Base-by-base conservation (phyloP, 768 basidiomycete genomes). In the Chalciporus piperatus region DNA sequence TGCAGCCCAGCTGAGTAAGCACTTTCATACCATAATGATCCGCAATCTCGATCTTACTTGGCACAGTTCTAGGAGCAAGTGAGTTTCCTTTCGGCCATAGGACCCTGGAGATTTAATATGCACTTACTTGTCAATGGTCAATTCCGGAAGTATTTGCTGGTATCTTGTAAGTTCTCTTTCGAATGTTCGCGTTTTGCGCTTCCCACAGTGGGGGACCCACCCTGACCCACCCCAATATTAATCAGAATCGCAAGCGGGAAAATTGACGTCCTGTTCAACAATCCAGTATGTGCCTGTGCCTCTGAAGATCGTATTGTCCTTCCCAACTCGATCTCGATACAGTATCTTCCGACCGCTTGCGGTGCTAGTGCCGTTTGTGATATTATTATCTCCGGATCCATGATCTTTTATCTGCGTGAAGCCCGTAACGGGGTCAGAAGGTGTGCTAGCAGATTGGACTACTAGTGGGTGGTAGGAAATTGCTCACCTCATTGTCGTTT, bases 371-470 rank as follows among this genome's bases (percentile, higher is more conserved):
- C 45, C 16, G 6, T 27, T 20, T 47, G 51, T 23, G 51, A 52
- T n/a, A 30, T 44, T 6, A 20, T 53, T 28, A 48, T 48, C 14
- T 16, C 46, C 2, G 47, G 7, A 6, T 43, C 52, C n/a, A 53
- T 53, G 52, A 39, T 53, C 11, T 48, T 43, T 44, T 53, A 43
- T 35, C 47, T 53, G 4, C 46, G 41, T 0, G 52, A 53, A 27
- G 47, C 41, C 6, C 47, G 47, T 12, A 48, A 41, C 10, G 51
- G 51, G 4, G 20, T 48, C 23, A 44, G 12, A 32, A 52, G 51
- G 51, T 48, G 33, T 2, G 41, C 27, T 10, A 11, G 11, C 32
- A 30, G 8, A 30, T 30, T 7, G 28, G 28, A 12, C 9, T 30
- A 12, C 9, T 30, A 4, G 9, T 9, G 28, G 2, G 12, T 12